Evolutionary conservation across 345 rosid genomes (phyloP).

Genomic region (Physaria fendleri): DNA sequence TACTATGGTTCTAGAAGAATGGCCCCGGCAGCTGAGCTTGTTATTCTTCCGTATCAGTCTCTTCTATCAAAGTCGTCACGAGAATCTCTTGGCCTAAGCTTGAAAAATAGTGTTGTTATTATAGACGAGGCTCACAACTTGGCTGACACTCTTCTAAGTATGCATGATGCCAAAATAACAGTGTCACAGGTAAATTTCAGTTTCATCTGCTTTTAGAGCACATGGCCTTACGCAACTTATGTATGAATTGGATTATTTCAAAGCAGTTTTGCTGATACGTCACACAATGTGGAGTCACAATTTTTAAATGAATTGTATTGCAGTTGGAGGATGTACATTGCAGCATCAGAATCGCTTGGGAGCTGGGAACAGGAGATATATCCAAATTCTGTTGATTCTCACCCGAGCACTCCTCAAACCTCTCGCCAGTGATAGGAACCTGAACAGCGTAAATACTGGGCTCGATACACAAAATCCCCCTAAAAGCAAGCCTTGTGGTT

Average conservation of each 20-base stretch:
- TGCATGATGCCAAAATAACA: constrained; percentile 77
- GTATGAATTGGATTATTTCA: background rate
- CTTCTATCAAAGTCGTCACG: constrained; percentile 90
- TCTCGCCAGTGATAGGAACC: constrained; percentile 36
- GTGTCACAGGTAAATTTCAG: constrained; percentile 47
- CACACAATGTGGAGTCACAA: background rate
- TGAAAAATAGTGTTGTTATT: constrained; percentile 71
- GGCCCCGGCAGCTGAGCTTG: constrained; percentile 74
- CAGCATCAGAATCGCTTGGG: constrained; percentile 59
- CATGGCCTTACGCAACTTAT: too few relatives aligned
- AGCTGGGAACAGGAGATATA: constrained; percentile 87
- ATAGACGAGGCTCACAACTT: constrained; percentile 97
- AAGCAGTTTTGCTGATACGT: background rate
- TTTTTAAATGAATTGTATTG: constrained; percentile 1
- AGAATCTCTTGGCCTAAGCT: constrained; percentile 74
- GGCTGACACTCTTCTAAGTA: constrained; percentile 87
- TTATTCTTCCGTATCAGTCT: constrained; percentile 92
- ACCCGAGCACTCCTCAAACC: constrained; percentile 56
- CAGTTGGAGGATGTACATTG: constrained; percentile 71
- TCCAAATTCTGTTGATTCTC: constrained; percentile 75
- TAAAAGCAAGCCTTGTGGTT: constrained; percentile 29
- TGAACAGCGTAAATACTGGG: constrained; percentile 15
- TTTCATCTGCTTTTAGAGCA: constrained; percentile 2
- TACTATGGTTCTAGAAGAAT: constrained; percentile 83
- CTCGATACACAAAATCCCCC: constrained; percentile 33